Base-by-base conservation (phyloP, 2,329 filamentous ascomycete species). In the Volutella citrinella region DNA sequence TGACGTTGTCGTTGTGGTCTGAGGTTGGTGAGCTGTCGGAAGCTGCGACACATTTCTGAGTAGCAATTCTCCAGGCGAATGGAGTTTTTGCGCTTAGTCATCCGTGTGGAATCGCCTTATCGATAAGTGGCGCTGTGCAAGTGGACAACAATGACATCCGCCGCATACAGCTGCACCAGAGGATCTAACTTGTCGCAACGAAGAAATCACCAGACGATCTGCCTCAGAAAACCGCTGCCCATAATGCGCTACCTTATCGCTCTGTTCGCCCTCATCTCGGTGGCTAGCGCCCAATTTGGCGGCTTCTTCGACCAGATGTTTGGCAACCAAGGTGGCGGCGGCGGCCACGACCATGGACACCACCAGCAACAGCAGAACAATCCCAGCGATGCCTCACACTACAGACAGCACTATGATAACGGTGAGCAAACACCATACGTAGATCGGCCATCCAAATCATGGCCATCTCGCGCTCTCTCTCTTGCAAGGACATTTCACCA, bases 221-320 rank as follows among this genome's bases (percentile, higher is more conserved):
- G n/a, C n/a, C n/a, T n/a, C n/a, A n/a, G n/a, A n/a, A n/a, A n/a
- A n/a, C n/a, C n/a, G n/a, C n/a, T n/a, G n/a, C n/a, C 15, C 46
- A 57, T 38, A 16, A 64, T 64, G 60, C 55, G 49, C 11, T 45
- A 52, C 22, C 30, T 63, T 11, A 26, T 74, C 32, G 51, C 74
- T 27, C 47, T 80, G 14, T 58, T 88, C 12, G 66, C 85, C 30
- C 61, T 88, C 18, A 56, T 87, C 39, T 65, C 77, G 42, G 63
- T 78, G 12, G 80, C 73, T 5, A 68, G 75, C 37, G 87, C 87
- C 10, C 91, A 97, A 65, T 97, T 97, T 63, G 84, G 87, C 58
- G 51, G 57, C 45, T 95, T 98, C 76, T 98, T 97, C 66, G 90
- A 96, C 61, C 88, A 97, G 54, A 95, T 97, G 87, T 97, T 98